Evolutionary conservation across 768 basidiomycete genomes (phyloP).

Genomic region (Leccinum longicurvipes): DNA sequence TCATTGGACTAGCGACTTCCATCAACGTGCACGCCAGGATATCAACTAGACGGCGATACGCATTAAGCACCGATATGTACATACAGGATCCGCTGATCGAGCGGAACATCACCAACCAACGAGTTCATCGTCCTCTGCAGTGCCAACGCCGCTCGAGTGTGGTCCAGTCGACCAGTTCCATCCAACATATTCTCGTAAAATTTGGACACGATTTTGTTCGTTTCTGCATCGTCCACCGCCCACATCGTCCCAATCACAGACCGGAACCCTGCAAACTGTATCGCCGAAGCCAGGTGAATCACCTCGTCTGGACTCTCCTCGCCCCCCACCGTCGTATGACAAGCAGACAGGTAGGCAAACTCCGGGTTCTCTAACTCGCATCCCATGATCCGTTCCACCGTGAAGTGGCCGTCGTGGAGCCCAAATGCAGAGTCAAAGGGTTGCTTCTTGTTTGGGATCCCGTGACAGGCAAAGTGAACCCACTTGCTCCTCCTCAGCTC

Average conservation of each 20-base stretch:
- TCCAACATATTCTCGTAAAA: no score
- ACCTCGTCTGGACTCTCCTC: not conserved
- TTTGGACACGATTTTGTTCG: not conserved
- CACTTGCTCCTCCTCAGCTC: not conserved
- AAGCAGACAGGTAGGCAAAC: not conserved
- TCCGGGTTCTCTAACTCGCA: not conserved
- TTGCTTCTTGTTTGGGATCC: not conserved
- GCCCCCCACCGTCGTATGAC: not conserved
- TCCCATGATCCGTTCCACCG: not conserved
- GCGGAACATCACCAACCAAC: no score
- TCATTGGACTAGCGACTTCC: no score
- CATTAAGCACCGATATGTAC: no score
- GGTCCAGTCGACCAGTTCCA: no score
- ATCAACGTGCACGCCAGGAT: no score
- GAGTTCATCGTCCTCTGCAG: no score
- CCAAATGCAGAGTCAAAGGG: not conserved
- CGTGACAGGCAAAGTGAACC: not conserved
- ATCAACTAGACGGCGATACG: no score
- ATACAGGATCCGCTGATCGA: no score
- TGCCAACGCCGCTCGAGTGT: no score
- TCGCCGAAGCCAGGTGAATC: not conserved
- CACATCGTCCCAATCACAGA: not conserved
- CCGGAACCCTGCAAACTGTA: not conserved
- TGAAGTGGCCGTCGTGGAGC: not conserved
- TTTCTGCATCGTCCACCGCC: not conserved